Percentiles rank a stretch among this genome's conserved stretches.
Conservation (phyloP, 495 filamentous ascomycete species). For the Hamigera avellanea region DNA sequence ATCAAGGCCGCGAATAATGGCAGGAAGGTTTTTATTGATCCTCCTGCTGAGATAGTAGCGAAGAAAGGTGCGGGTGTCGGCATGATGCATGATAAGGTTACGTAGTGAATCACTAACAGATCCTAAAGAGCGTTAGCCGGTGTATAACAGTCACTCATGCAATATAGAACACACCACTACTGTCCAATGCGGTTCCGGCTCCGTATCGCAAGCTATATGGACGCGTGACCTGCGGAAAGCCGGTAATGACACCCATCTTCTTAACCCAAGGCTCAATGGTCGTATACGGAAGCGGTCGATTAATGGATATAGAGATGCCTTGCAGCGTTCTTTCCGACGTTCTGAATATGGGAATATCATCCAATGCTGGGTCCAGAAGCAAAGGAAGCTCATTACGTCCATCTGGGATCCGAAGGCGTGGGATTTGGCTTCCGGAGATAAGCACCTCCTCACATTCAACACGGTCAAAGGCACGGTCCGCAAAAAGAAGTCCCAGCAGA, state of each 20-base stretch:
- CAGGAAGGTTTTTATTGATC: constrained; percentile 20
- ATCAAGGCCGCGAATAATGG: constrained; percentile 19
- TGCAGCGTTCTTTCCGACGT: constrained; percentile 17
- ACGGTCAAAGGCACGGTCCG: constrained; percentile 16
- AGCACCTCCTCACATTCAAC: constrained; percentile 18
- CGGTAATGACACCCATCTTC: constrained; percentile 20
- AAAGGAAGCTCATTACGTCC: constrained; percentile 5
- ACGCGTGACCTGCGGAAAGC: constrained; percentile 17
- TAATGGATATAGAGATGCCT: too few relatives aligned
- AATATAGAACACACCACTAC: constrained; percentile 20
- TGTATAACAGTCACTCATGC: too few relatives aligned
- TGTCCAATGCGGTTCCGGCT: constrained; percentile 23
- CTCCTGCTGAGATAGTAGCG: constrained; percentile 19
- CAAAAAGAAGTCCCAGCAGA: constrained; percentile 25
- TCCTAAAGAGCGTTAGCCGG: too few relatives aligned
- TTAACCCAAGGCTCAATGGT: too few relatives aligned
- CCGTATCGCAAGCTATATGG: constrained; percentile 27
- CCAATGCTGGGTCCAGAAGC: constrained; percentile 8
- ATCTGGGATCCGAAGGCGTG: constrained; percentile 14
- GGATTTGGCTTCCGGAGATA: constrained; percentile 14
- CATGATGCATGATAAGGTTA: constrained; percentile 24
- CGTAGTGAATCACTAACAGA: constrained; percentile 20
- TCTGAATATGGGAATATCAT: constrained; percentile 12
- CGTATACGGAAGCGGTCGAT: too few relatives aligned
- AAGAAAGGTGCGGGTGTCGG: constrained; percentile 20